Evolutionary conservation across 257 asterid genomes (phyloP), one percentile per base, ranked within the genome.

Genomic region (Linderniella brevidens): DNA sequence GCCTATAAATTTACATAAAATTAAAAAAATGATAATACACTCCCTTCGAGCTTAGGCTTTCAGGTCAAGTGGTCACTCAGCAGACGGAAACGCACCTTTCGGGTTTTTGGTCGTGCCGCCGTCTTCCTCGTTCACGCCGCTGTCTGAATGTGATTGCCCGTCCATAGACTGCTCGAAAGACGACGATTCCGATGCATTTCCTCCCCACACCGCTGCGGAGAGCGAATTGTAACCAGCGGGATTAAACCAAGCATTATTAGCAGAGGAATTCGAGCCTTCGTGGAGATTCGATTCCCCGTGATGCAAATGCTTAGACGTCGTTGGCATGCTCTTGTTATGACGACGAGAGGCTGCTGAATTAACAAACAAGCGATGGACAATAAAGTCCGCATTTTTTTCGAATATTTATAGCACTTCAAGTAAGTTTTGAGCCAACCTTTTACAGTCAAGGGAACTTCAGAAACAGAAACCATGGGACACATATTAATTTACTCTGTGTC

Each of bases 81-180:
- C n/a, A n/a, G n/a, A n/a, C n/a, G n/a, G n/a, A n/a, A 13, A 11
- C 3, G 0, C 51, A 19, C 16, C 25, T 19, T 66, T 63, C 16
- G 75, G 62, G 37, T 61, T 70, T 57, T 67, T 71, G 41, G 52
- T 58, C 45, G 69, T 61, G 46, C 62, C 70, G 50, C 63, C 80
- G 46, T 70, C 86, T 20, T 70, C 84, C 32, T 75, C 74, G 53
- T 73, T 71, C 18, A 73, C 84, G 41, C 73, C 92, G 48, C 92
- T 71, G 17, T 66, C 32, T 25, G 32, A 25, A 25, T 25, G 32
- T 25, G 32, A 25, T 6, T 25, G 32, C 32, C 32, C 78, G 52
- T 73, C 86, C 58, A 45, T 59, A 37, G 92, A 82, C 32, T 70
- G 81, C 59, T 82, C 94, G 52, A 63, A 55, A 13, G 92, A 78